These are phyloP conservation scores for Fusarium brevicatenulatum DNA, from an alignment of 2,329 filamentous ascomycete genomes.

Conservation along the genomic window DNA sequence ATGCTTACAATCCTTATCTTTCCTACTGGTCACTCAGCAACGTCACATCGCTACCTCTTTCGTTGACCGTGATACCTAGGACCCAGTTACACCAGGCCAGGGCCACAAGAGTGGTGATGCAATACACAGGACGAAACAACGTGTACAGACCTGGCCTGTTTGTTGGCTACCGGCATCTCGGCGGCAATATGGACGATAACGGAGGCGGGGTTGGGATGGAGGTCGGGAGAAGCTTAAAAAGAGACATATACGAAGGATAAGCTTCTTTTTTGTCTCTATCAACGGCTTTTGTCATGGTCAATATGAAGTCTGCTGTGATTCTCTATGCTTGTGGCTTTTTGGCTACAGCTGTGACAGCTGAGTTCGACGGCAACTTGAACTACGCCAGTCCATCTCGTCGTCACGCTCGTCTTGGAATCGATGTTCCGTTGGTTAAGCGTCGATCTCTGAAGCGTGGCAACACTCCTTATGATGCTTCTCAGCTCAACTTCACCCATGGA, in stretches of 20 bases:
- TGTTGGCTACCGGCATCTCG: conserved; percentile 13
- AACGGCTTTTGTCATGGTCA: background rate
- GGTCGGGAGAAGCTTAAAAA: conserved; percentile 9
- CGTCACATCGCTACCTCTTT: conserved; percentile 28
- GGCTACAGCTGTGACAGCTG: conserved; percentile 7
- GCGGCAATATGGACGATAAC: background rate
- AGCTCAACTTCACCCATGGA: conserved; percentile 72
- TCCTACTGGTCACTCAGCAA: conserved; percentile 6
- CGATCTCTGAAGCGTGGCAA: conserved; percentile 26
- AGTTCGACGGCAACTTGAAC: conserved; percentile 65
- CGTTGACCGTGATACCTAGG: conserved; percentile 6
- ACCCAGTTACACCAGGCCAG: background rate
- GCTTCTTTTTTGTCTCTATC: background rate
- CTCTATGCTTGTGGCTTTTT: conserved; percentile 15
- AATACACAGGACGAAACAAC: conserved; percentile 24
- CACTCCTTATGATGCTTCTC: conserved; percentile 1
- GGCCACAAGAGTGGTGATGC: conserved; percentile 12
- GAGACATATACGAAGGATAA: background rate
- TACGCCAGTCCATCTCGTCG: conserved; percentile 74
- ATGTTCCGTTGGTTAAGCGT: conserved; percentile 57
- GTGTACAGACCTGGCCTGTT: conserved; percentile 8
- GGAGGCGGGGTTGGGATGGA: background rate
- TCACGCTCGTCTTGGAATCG: conserved; percentile 71
- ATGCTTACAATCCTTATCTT: conserved; percentile 25
- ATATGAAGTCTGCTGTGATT: conserved; percentile 5